Evolutionary conservation across 805 yeast genomes (phyloP).

Genomic region (Candida parachauliodes): DNA sequence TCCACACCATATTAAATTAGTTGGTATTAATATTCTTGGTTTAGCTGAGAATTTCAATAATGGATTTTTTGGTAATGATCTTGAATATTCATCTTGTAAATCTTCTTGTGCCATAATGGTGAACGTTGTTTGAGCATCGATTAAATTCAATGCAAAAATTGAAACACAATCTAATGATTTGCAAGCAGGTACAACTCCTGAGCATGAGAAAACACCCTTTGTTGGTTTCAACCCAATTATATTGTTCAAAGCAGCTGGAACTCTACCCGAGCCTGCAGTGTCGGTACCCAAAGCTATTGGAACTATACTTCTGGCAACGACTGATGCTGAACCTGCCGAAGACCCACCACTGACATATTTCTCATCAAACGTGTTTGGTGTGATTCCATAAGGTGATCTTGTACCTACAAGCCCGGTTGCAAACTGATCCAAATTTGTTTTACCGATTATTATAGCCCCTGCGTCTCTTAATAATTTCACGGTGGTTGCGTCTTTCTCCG

Average conservation of each 20-base stretch:
- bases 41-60: constrained; percentile 51
- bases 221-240: constrained; percentile 91
- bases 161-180: constrained; percentile 92
- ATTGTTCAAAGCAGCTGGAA: constrained; percentile 93
- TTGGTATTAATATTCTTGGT: constrained; percentile 77
- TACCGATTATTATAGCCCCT: constrained; percentile 92
- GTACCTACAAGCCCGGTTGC: constrained; percentile 97
- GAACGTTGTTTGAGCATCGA: constrained; percentile 81
- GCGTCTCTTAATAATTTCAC: constrained; percentile 72
- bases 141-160: constrained; percentile 69
- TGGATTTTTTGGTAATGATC: constrained; percentile 69
- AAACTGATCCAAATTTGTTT: constrained; percentile 94
- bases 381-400: constrained; percentile 90
- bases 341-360: constrained; percentile 93
- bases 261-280: constrained; percentile 98
- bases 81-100: constrained; percentile 71
- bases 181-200: constrained; percentile 97
- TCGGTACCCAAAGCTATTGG: constrained; percentile 93
- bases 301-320: constrained; percentile 84
- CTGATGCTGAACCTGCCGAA: constrained; percentile 92
- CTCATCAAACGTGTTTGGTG: constrained; percentile 72
- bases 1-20: constrained; percentile 70
- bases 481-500: constrained; percentile 70
- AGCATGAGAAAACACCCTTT: constrained; percentile 77
- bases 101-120: constrained; percentile 71